phyloP scores from a whole-genome alignment of 108 stramenopile genomes.

The Cyclotella cryptica region DNA sequence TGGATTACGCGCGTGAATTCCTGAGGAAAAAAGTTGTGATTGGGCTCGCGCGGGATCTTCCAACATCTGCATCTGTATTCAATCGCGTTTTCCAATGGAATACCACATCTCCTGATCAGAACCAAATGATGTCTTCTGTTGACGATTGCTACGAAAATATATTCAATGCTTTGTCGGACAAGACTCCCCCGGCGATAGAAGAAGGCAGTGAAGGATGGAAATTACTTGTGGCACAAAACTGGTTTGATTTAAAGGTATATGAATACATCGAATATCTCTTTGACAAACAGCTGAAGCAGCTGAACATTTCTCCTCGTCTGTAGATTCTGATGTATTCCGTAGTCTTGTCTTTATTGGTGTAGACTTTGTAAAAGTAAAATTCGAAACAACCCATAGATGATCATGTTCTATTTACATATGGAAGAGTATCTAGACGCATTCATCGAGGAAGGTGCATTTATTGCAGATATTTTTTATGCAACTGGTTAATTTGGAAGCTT shows the following conservation, averaged over 20 bases:
- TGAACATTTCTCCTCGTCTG: background rate
- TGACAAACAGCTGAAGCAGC: conserved; percentile 35
- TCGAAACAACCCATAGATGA: too few relatives aligned
- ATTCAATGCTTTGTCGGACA: conserved; percentile 31
- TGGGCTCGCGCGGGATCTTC: conserved; percentile 47
- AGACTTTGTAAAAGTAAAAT: too few relatives aligned
- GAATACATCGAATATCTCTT: conserved; percentile 60
- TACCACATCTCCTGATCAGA: conserved; percentile 20
- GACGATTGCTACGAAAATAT: conserved; percentile 33
- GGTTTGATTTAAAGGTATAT: conserved; percentile 63
- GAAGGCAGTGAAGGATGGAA: conserved; percentile 61
- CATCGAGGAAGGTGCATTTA: too few relatives aligned
- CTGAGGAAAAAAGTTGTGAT: conserved; percentile 59
- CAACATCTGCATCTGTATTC: conserved; percentile 43
- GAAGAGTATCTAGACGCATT: too few relatives aligned
- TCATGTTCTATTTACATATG: too few relatives aligned
- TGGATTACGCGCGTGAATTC: conserved; percentile 57
- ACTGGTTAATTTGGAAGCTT: too few relatives aligned
- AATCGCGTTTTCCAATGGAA: conserved; percentile 53
- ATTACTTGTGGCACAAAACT: conserved; percentile 53
- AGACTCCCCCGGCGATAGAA: conserved; percentile 39
- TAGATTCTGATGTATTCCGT: background rate
- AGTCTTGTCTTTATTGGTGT: background rate
- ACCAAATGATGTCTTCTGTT: conserved; percentile 14
- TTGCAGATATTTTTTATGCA: too few relatives aligned